A percentile compares a stretch with the other conserved stretches of the same genome.
phyloP scores from a whole-genome alignment of 2,329 filamentous ascomycete genomes.

The Talaromyces verruculosus region DNA sequence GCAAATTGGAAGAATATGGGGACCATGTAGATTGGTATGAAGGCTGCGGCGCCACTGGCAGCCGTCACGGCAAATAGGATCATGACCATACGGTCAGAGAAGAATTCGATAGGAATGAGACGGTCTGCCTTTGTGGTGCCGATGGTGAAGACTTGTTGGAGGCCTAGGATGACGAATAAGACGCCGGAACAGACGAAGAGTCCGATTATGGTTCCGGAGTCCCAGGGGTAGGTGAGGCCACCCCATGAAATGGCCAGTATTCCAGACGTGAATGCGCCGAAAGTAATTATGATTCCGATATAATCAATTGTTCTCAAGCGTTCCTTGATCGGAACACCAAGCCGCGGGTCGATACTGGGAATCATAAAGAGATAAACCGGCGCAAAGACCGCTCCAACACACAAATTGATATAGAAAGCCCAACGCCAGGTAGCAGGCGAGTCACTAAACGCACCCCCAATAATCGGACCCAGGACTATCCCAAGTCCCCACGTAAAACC shows the following conservation, averaged over 20 bases:
- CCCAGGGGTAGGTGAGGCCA: conserved; percentile 52
- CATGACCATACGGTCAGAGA: conserved; percentile 35
- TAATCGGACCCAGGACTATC: conserved; percentile 39
- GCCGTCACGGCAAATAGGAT: conserved; percentile 47
- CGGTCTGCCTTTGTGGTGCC: conserved; percentile 47
- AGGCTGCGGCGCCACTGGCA: conserved; percentile 38
- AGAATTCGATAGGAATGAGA: conserved; percentile 53
- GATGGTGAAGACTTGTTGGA: conserved; percentile 46
- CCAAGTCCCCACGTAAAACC: conserved; percentile 40
- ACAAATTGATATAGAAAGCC: conserved; percentile 55
- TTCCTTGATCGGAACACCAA: conserved; percentile 24
- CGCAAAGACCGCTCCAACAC: conserved; percentile 44
- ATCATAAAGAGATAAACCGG: conserved; percentile 49
- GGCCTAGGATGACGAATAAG: conserved; percentile 44
- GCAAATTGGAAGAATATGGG: conserved; percentile 57
- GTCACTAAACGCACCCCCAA: conserved; percentile 40
- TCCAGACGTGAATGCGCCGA: conserved; percentile 41
- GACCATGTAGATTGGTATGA: conserved; percentile 51
- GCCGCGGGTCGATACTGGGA: conserved; percentile 27
- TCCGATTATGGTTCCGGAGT: conserved; percentile 45
- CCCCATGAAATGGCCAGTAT: conserved; percentile 54
- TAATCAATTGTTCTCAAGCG: conserved; percentile 42
- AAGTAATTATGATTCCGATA: conserved; percentile 46
- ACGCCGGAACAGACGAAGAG: conserved; percentile 51
- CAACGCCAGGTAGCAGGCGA: conserved; percentile 31